Conservation (phyloP, 192 early-diverging fungal genomes). For the Rhizophagus clarus region DNA sequence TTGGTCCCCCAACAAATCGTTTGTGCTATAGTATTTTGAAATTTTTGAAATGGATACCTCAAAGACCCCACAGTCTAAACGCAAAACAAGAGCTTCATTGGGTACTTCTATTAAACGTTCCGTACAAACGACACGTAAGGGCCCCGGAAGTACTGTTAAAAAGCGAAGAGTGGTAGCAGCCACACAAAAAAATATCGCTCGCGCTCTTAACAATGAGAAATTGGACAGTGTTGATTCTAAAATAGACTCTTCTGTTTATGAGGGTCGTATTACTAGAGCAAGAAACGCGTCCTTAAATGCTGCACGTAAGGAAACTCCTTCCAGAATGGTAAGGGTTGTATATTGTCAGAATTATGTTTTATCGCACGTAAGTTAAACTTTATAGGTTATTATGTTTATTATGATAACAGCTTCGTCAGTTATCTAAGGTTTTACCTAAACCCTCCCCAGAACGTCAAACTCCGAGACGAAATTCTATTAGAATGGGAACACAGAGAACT, state of each 20-base stretch:
- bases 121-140: background rate
- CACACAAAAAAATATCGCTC: background rate
- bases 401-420: slow-evolving; percentile 2
- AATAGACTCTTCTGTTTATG: background rate
- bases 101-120: background rate
- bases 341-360: background rate
- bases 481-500: background rate
- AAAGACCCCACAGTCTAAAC: background rate
- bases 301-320: slow-evolving; percentile 8
- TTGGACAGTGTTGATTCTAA: background rate
- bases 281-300: background rate
- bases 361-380: background rate
- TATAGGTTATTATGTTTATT: too few relatives aligned
- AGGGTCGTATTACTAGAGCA: background rate
- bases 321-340: slow-evolving; percentile 9
- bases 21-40: too few relatives aligned
- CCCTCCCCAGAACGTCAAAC: background rate
- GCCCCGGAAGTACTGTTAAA: background rate
- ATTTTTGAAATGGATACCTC: background rate
- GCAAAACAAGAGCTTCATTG: background rate
- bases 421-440: background rate
- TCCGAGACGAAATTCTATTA: background rate
- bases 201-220: background rate
- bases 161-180: slow-evolving; percentile 2
- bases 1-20: too few relatives aligned